Conservation (phyloP, 352 stramenopile species). For the Blastocystis sp. region DNA sequence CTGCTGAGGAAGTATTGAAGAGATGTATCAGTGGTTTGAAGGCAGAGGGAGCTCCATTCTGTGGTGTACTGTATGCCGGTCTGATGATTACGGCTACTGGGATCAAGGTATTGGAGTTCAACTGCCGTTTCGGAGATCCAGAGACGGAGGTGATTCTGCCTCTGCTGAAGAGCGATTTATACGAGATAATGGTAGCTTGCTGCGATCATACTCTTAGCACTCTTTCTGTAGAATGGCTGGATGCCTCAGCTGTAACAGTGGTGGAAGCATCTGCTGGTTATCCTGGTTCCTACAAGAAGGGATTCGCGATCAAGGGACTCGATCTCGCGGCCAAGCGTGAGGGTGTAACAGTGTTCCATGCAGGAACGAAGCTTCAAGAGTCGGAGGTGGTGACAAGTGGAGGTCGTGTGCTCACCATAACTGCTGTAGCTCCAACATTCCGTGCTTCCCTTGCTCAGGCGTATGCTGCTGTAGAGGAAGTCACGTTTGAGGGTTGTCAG, state of each 20-base stretch:
- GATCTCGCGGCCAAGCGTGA: slow-evolving; percentile 75
- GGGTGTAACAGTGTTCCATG: slow-evolving; percentile 94
- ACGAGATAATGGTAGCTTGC: slow-evolving; percentile 90
- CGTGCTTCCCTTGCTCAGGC: slow-evolving; percentile 80
- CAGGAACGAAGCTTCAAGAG: slow-evolving; percentile 80
- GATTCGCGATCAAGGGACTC: slow-evolving; percentile 84
- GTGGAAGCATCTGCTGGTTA: slow-evolving; percentile 92
- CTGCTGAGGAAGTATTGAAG: slow-evolving; percentile 70
- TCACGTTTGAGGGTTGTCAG: slow-evolving; percentile 83
- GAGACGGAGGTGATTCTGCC: slow-evolving; percentile 96
- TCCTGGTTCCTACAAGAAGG: slow-evolving; percentile 93
- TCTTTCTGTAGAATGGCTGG: slow-evolving; percentile 79
- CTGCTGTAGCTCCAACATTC: slow-evolving; percentile 79
- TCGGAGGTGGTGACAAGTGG: slow-evolving; percentile 79
- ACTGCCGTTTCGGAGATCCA: slow-evolving; percentile 96
- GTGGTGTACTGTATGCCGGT: slow-evolving; percentile 93
- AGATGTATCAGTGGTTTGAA: slow-evolving; percentile 78
- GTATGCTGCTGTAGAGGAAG: slow-evolving; percentile 75
- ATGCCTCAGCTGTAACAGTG: slow-evolving; percentile 82
- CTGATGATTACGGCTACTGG: slow-evolving; percentile 86
- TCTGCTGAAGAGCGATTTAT: slow-evolving; percentile 87
- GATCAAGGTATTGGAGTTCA: slow-evolving; percentile 93
- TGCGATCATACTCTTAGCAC: slow-evolving; percentile 74
- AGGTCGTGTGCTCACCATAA: slow-evolving; percentile 91
- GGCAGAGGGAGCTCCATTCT: slow-evolving; percentile 89